phyloP scores from a whole-genome alignment of 129 eudicot species.

The Helianthus annuus region HanXRQr2.0-SUNRISE NC_035437.2:17170470-17170969 shows the following conservation, averaged over 20 bases:
- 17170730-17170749: slow-evolving; percentile 29
- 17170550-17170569: no score
- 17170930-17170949: neutral
- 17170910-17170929: neutral
- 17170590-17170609: no score
- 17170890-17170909: neutral
- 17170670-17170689: neutral
- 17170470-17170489: no score
- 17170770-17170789: slow-evolving; percentile 41
- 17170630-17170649: no score
- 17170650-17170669: no score
- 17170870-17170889: neutral
- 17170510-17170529: no score
- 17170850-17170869: slow-evolving; percentile 37
- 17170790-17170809: slow-evolving; percentile 37
- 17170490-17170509: no score
- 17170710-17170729: neutral
- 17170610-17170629: no score
- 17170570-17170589: no score
- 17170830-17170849: slow-evolving; percentile 35
- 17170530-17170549: no score
- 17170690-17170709: neutral
- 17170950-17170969: neutral
- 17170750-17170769: slow-evolving; percentile 50
- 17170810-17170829: slow-evolving; percentile 9